Conservation (phyloP, 2,329 filamentous ascomycete genomes). For the Hymenoscyphus salicellus region DNA sequence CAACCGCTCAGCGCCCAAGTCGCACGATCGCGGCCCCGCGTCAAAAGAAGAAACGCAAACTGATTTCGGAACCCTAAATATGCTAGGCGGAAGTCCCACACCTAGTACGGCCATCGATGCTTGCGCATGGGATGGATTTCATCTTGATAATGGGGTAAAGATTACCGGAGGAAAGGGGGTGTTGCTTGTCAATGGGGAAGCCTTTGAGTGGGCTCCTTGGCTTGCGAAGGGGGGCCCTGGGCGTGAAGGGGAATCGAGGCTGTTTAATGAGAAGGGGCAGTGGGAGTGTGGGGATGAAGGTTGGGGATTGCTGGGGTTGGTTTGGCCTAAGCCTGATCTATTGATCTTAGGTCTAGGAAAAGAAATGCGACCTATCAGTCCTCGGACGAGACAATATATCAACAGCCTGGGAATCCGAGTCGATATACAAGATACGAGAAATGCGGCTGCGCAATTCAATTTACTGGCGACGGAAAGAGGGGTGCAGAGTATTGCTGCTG, state of each 20-base stretch:
- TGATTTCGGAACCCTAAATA: constrained; percentile 73
- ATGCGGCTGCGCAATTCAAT: constrained; percentile 93
- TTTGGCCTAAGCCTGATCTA: constrained; percentile 89
- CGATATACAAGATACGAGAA: constrained; percentile 87
- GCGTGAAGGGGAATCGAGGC: constrained; percentile 38
- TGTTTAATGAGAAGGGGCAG: constrained; percentile 75
- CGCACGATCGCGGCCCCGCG: constrained; percentile 58
- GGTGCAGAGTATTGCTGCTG: constrained; percentile 78
- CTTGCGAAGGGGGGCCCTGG: constrained; percentile 42
- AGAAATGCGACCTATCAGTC: constrained; percentile 71
- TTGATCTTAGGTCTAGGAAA: constrained; percentile 84
- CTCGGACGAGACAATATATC: constrained; percentile 68
- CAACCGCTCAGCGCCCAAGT: constrained; percentile 33
- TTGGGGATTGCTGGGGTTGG: constrained; percentile 71
- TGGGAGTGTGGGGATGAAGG: constrained; percentile 70
- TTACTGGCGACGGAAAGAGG: constrained; percentile 91
- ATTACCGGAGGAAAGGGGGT: constrained; percentile 69
- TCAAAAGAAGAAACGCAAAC: constrained; percentile 61
- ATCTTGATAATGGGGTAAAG: constrained; percentile 75
- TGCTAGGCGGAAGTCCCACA: constrained; percentile 70
- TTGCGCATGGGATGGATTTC: constrained; percentile 79
- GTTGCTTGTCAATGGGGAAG: constrained; percentile 80
- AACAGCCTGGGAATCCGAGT: constrained; percentile 77
- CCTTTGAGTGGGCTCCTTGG: constrained; percentile 88
- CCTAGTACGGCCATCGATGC: constrained; percentile 83